Base-by-base conservation (phyloP, 345 rosid species). In the Reutealis trisperma region DNA sequence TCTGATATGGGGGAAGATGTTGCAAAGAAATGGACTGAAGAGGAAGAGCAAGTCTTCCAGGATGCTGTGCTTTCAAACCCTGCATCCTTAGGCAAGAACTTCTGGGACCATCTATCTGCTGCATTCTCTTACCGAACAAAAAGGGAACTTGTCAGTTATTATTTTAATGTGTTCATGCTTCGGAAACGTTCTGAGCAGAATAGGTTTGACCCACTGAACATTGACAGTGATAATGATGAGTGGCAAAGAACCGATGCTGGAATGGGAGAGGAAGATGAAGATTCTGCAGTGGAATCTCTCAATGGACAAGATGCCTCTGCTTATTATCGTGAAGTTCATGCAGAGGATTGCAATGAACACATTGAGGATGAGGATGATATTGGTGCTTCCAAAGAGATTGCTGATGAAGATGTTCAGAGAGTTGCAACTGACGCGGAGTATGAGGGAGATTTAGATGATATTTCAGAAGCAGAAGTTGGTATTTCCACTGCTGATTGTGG, bases 191-290 rank as follows among this genome's bases (percentile, higher is more conserved):
- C 91, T 73, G 77, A 76, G 44, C 97, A 93, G 86, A 93, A 93
- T 81, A 85, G 93, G 64, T 83, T 78, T 54, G 78, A 81, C 62
- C 79, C 86, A 0, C 55, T 77, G 78, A 86, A 88, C 73, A 75
- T 86, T 27, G 98, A 93, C 74, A 93, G 98, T 41, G 98, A 93
- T 83, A 90, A 93, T 69, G 97, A 93, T 70, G 94, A 91, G 76
- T 91, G 94, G 93, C 93, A 82, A 60, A 60, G 63, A 71, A 51
- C 65, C 72, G 87, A 80, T 41, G 54, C 44, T 72, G 84, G 63
- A 76, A 44, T 52, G 55, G 75, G 66, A 45, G 85, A 64, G 70
- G 85, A 75, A 8, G 87, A 85, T 41, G 87, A 85, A 13, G 82
- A 77, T 66, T 83, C 86, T 51, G 82, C 63, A 10, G 81, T 85